Conservation (phyloP, 2,329 filamentous ascomycete genomes). For the Fusarium proliferatum region DNA sequence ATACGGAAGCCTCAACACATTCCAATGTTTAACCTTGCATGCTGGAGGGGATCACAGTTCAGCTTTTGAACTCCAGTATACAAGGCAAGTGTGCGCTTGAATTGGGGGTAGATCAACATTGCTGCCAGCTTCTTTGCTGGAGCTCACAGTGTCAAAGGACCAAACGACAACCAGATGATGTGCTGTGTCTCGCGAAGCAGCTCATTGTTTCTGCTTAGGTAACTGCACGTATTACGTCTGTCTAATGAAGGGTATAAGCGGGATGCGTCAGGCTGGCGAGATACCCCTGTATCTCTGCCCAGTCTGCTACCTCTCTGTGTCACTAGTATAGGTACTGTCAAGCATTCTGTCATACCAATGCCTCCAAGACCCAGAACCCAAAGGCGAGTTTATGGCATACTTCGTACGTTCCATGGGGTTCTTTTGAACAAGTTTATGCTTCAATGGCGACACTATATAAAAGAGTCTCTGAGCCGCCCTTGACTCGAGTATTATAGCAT, state of each 20-base stretch:
- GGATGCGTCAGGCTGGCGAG: constrained; percentile 66
- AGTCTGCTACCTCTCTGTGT: constrained; percentile 56
- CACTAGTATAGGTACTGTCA: too few relatives aligned
- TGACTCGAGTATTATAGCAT: not conserved
- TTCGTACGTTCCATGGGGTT: not conserved
- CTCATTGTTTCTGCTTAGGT: not conserved
- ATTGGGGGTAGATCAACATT: not conserved
- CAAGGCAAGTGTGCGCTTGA: not conserved
- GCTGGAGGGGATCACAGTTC: not conserved
- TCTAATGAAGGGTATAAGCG: constrained; percentile 70
- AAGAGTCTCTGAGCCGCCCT: too few relatives aligned
- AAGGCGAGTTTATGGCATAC: not conserved
- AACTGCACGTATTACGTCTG: constrained; percentile 76
- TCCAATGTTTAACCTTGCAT: not conserved
- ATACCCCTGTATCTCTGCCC: constrained; percentile 74
- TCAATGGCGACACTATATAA: not conserved
- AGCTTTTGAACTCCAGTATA: not conserved
- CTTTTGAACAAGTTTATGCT: not conserved
- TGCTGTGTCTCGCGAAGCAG: not conserved
- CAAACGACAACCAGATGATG: not conserved
- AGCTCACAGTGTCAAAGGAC: not conserved
- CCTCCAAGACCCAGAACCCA: not conserved
- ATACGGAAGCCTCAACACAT: not conserved
- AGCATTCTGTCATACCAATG: too few relatives aligned
- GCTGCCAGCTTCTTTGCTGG: not conserved